Base-by-base conservation (phyloP, 164 flowering plant species). In the Annona cherimola region DNA sequence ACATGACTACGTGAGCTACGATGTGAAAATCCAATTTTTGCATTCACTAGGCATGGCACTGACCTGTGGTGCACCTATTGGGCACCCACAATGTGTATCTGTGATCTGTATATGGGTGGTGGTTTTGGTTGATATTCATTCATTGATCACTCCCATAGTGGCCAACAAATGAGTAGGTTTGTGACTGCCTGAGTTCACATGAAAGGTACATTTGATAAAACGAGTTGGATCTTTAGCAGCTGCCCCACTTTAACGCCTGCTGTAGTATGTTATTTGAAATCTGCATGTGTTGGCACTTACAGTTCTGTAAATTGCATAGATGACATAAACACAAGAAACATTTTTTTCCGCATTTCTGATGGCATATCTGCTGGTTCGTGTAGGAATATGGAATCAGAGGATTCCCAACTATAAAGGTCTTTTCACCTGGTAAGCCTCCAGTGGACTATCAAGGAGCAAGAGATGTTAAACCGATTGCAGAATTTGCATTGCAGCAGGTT, bases 351-450 rank as follows among this genome's bases (percentile, higher is more conserved):
- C 44, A 35, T n/a, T 67, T 67, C 42, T 67, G 14, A 67, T 50
- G 26, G 3, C 16, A 2, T 55, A 50, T 66, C 35, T 35, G 40
- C 54, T 69, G 63, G 8, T 72, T 65, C 68, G 5, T 77, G 8
- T 73, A 95, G 99, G 99, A 95, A 67, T 93, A 95, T 79, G 98
- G 96, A 26, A 90, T 95, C 39, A 78, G 69, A 83, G 99, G 99
- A 64, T 95, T 93, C 81, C 99, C 99, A 44, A 90, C 99, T 61
- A 93, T 95, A 62, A 95, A 95, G 84, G 97, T 91, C 66, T 95
- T 93, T 84, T 85, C 62, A 41, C 93, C 97, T 68, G 99, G 99
- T 50, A 93, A 93, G 81, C 81, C 96, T 78, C 96, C 99, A 5
- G 86, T 84, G 8, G 99, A 91, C 80, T 95, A 95, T 72, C 90